Conservation (phyloP, 176 grass and related monocot species). For the Avena eriantha region DNA sequence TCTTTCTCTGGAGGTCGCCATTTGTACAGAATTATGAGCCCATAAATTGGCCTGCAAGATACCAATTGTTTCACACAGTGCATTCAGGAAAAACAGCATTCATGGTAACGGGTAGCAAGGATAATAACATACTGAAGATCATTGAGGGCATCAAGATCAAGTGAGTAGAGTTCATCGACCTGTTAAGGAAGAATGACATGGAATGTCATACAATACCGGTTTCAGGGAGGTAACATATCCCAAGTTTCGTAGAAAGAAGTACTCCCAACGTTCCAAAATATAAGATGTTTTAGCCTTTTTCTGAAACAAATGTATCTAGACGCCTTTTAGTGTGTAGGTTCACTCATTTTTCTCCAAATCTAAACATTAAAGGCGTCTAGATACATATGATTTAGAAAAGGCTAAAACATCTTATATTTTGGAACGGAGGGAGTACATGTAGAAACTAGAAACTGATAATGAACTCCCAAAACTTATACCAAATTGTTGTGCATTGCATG, state of each 20-base stretch:
- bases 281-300: too few relatives aligned
- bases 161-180: slow-evolving; percentile 98
- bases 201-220: not conserved
- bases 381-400: too few relatives aligned
- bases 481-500: not conserved
- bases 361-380: too few relatives aligned
- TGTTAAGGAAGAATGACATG: slow-evolving; percentile 44
- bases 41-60: slow-evolving; percentile 82
- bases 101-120: slow-evolving; percentile 11
- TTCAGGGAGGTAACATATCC: not conserved
- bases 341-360: too few relatives aligned
- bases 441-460: slow-evolving; percentile 18
- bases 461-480: slow-evolving; percentile 15
- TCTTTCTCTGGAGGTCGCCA: slow-evolving; percentile 79
- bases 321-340: too few relatives aligned
- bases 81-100: slow-evolving; percentile 19
- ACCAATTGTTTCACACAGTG: slow-evolving; percentile 2
- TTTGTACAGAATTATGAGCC: slow-evolving; percentile 92
- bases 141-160: slow-evolving; percentile 88
- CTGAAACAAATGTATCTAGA: too few relatives aligned
- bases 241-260: not conserved
- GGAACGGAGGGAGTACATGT: not conserved
- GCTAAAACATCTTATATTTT: too few relatives aligned
- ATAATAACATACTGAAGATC: slow-evolving; percentile 68
- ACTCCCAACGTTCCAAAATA: too few relatives aligned